Base-by-base conservation (phyloP, 352 stramenopile genomes). In the Phytophthora parvispora region DNA sequence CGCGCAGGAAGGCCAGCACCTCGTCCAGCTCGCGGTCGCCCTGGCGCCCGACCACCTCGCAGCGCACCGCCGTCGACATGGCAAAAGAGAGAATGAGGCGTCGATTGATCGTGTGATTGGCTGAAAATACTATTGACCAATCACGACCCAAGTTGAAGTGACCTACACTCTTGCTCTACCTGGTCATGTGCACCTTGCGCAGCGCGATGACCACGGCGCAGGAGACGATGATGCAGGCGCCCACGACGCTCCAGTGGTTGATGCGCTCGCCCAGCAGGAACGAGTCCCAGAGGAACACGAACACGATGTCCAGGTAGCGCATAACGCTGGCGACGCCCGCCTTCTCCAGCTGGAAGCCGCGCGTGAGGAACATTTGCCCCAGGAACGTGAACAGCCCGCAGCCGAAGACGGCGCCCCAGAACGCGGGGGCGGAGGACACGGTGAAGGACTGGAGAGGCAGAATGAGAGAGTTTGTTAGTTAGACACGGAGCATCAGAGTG, bases 291-390 rank as follows among this genome's bases (percentile, higher is more conserved):
- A 90, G 54, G 51, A 93, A 93, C 8, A 90, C 81, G 66, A 80
- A 90, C 10, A 90, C 81, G 8, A 93, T 80, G 64, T 91, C 85
- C 31, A 91, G 47, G 55, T 90, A 90, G 40, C 83, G 81, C 83
- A 90, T 91, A 38, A 89, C 75, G 18, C 81, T 83, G 7, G 85
- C 85, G 25, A 84, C 66, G 25, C 81, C 85, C 1, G 75, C 78
- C 31, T 87, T 83, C 57, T 91, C 83, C 9, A 89, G 67, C 54
- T 91, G 82, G 48, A 93, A 87, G 20, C 84, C 84, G 13, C 77
- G 76, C 6, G 84, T 91, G 36, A 93, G 77, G 32, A 75, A 77
- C 13, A 78, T 31, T 53, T 93, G 82, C 2, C 78, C 81, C 6
- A 82, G 8, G 52, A 89, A 93, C 1, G 67, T 75, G 34, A 54